A percentile compares a stretch with the other conserved stretches of the same genome.
Conservation (phyloP, 306 rosid species). For the Inga laurina region DNA sequence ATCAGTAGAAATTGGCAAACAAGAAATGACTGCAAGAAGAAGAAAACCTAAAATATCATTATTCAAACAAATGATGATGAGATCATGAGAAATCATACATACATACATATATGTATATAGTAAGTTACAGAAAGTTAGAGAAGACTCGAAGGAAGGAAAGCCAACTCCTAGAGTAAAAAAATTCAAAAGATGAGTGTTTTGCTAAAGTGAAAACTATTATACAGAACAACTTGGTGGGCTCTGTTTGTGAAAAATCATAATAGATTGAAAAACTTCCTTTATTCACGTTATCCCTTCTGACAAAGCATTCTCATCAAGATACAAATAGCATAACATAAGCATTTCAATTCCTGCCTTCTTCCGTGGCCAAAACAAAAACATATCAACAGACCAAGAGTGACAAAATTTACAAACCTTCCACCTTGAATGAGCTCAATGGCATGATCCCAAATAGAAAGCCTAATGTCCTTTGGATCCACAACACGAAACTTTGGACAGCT, state of each 20-base stretch:
- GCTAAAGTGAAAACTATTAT: background rate
- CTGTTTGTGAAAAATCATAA: background rate
- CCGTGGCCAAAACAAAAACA: background rate
- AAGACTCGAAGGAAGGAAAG: slow-evolving; percentile 22
- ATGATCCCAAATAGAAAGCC: slow-evolving; percentile 69
- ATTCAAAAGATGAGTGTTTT: background rate
- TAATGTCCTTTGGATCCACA: slow-evolving; percentile 48
- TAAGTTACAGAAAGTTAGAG: background rate
- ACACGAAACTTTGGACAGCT: slow-evolving; percentile 90
- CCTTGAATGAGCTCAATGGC: background rate
- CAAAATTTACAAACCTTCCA: background rate
- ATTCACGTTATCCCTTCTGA: background rate
- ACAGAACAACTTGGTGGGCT: background rate
- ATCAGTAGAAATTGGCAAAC: slow-evolving; percentile 38
- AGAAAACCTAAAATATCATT: background rate
- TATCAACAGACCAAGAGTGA: background rate
- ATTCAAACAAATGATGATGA: background rate
- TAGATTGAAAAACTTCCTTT: background rate
- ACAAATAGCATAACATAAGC: background rate
- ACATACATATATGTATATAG: background rate
- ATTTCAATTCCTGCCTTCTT: background rate
- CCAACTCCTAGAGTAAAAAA: background rate
- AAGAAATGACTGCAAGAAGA: slow-evolving; percentile 51
- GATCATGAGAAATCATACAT: background rate
- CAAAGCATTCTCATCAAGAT: background rate